These are phyloP conservation scores for Pythium phragmiticola DNA, from an alignment of 352 stramenopile species.

Conservation along the genomic window DNA sequence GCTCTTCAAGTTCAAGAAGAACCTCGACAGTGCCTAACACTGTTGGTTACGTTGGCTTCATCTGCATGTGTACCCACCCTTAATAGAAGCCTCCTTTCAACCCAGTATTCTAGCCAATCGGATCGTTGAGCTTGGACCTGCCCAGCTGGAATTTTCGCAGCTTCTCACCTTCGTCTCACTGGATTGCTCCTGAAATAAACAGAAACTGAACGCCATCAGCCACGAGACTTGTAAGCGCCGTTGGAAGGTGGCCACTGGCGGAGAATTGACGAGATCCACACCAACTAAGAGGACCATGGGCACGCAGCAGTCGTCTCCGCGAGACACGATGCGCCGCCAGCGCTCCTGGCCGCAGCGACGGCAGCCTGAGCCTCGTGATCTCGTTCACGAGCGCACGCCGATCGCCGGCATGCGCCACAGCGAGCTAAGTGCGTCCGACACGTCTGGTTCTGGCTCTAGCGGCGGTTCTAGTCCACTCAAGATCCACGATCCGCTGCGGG, in stretches of 20 bases:
- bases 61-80: conserved; percentile 14
- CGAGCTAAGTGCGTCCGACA: conserved; percentile 22
- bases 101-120: conserved; percentile 27
- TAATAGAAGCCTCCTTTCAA: conserved; percentile 17
- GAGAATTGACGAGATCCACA: not conserved
- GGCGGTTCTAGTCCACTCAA: conserved; percentile 11
- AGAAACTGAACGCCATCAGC: conserved; percentile 3
- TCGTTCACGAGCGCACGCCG: conserved; percentile 18
- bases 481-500: conserved; percentile 30
- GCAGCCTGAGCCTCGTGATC: not conserved
- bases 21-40: conserved; percentile 26
- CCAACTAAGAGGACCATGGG: conserved; percentile 9
- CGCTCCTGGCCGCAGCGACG: conserved; percentile 11
- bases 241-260: too few relatives aligned
- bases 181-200: not conserved
- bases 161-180: conserved; percentile 8
- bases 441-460: conserved; percentile 9
- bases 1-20: conserved; percentile 54
- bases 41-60: not conserved
- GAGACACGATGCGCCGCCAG: not conserved
- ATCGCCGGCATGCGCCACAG: conserved; percentile 16
- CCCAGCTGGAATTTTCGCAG: conserved; percentile 13
- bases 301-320: conserved; percentile 25
- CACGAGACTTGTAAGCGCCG: not conserved
- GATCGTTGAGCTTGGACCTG: not conserved